These are phyloP conservation scores for Pleurotus salmoneostramineus DNA, from an alignment of 768 basidiomycete species.

Conservation along the genomic window DNA sequence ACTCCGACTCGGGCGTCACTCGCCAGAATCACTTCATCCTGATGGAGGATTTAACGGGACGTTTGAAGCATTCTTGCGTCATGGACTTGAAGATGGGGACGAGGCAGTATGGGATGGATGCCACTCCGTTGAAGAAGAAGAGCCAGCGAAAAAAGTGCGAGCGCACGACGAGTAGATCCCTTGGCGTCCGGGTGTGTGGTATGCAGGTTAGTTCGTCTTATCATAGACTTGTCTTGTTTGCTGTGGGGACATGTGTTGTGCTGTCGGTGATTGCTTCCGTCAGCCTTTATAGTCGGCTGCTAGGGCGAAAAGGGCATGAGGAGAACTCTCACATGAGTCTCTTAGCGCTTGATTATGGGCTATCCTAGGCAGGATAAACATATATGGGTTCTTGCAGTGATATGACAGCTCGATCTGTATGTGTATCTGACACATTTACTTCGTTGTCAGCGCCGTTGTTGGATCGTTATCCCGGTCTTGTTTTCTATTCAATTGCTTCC, in stretches of 20 bases:
- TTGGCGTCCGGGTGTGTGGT: conserved; percentile 94
- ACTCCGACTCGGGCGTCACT: conserved; percentile 46
- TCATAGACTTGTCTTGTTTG: not conserved
- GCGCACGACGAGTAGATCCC: conserved; percentile 83
- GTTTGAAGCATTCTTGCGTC: conserved; percentile 88
- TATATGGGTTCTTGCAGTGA: conserved; percentile 1
- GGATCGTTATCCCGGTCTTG: conserved; percentile 1
- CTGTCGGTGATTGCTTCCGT: not conserved
- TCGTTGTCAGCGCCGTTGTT: not conserved
- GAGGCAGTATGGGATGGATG: conserved; percentile 96
- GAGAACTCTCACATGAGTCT: conserved; percentile 6
- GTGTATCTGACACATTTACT: not conserved
- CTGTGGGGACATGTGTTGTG: not conserved
- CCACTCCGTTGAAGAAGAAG: conserved; percentile 88
- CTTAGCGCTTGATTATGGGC: conserved; percentile 5
- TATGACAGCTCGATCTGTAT: not conserved
- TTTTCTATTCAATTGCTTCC: conserved; percentile 9
- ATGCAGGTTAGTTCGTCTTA: conserved; percentile 81
- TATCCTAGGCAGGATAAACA: not conserved
- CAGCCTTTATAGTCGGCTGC: not conserved
- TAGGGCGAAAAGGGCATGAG: conserved; percentile 1
- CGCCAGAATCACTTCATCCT: conserved; percentile 97
- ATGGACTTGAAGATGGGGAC: conserved; percentile 99
- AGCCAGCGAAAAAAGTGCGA: conserved; percentile 99
- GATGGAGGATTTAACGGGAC: conserved; percentile 97